Evolutionary conservation across 768 basidiomycete genomes (phyloP).

Genomic region (Lentinula guzmanii): DNA sequence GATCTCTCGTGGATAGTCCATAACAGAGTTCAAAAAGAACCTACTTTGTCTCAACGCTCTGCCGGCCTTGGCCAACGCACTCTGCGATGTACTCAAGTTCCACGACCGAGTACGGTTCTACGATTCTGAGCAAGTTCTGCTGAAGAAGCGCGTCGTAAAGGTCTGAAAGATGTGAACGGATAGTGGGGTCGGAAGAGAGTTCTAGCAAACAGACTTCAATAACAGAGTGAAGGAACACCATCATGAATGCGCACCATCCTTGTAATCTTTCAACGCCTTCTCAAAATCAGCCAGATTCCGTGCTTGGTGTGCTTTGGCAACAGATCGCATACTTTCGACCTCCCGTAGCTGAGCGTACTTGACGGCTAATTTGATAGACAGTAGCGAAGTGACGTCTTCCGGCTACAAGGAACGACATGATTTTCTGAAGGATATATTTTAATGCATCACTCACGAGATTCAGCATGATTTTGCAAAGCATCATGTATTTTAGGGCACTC

Average conservation of each 20-base stretch:
- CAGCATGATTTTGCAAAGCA: constrained; percentile 97
- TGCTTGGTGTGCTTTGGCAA: constrained; percentile 90
- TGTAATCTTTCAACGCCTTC: constrained; percentile 79
- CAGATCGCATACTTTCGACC: constrained; percentile 92
- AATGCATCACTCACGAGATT: constrained; percentile 59
- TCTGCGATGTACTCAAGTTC: constrained; percentile 90
- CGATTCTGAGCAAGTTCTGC: constrained; percentile 91
- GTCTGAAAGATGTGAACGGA: constrained; percentile 89
- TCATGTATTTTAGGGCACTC: constrained; percentile 93
- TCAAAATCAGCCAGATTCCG: constrained; percentile 89
- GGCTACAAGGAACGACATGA: constrained; percentile 44
- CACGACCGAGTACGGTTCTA: constrained; percentile 92
- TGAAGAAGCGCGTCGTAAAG: constrained; percentile 95
- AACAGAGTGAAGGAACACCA: neutral
- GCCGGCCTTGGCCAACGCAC: constrained; percentile 77
- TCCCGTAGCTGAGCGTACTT: constrained; percentile 86
- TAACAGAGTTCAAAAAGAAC: constrained; percentile 18
- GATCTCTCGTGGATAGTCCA: neutral
- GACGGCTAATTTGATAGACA: constrained; percentile 80
- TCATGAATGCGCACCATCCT: constrained; percentile 47
- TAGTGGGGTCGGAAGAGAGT: constrained; percentile 91
- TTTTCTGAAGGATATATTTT: neutral
- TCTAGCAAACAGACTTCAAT: constrained; percentile 40
- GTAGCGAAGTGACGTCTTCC: constrained; percentile 85
- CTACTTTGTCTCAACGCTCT: constrained; percentile 88